Conservation (phyloP, 2,329 filamentous ascomycete species). For the Bisporella sp. region DNA sequence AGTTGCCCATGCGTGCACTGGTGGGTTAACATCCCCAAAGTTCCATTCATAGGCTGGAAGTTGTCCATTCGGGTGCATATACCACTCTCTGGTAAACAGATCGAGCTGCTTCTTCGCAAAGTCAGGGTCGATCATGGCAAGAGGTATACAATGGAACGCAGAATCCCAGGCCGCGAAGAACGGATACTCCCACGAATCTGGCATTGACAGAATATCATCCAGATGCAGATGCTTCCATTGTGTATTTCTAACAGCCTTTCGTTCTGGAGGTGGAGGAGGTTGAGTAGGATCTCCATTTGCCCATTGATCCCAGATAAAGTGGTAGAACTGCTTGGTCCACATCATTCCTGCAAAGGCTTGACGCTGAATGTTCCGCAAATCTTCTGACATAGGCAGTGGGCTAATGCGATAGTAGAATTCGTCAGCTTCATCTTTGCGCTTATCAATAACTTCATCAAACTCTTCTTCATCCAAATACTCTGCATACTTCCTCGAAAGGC, state of each 20-base stretch:
- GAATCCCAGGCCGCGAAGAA: conserved; percentile 98
- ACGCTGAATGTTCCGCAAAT: conserved; percentile 88
- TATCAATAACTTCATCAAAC: conserved; percentile 86
- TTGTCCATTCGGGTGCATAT: conserved; percentile 96
- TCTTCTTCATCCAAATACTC: conserved; percentile 84
- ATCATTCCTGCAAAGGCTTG: conserved; percentile 96
- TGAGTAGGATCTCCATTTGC: conserved; percentile 86
- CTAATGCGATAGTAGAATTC: conserved; percentile 94
- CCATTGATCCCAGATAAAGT: conserved; percentile 98
- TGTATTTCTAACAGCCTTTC: conserved; percentile 76
- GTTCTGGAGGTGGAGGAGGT: conserved; percentile 73
- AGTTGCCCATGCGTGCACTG: conserved; percentile 91
- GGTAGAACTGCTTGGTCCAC: conserved; percentile 96
- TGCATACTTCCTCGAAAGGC: conserved; percentile 69
- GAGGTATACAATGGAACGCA: conserved; percentile 90
- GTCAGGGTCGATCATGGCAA: conserved; percentile 96
- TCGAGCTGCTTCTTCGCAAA: conserved; percentile 98
- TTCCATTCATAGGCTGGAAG: conserved; percentile 94
- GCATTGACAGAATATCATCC: conserved; percentile 95
- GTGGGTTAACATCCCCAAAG: conserved; percentile 93
- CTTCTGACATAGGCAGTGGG: conserved; percentile 87
- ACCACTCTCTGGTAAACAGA: conserved; percentile 94
- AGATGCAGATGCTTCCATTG: conserved; percentile 94
- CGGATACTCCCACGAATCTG: conserved; percentile 96
- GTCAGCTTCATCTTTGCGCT: conserved; percentile 81